Percentiles rank a stretch among this genome's conserved stretches.
Evolutionary conservation across 208 protist genomes (phyloP).

Genomic region (Acanthamoeba healyi): DNA sequence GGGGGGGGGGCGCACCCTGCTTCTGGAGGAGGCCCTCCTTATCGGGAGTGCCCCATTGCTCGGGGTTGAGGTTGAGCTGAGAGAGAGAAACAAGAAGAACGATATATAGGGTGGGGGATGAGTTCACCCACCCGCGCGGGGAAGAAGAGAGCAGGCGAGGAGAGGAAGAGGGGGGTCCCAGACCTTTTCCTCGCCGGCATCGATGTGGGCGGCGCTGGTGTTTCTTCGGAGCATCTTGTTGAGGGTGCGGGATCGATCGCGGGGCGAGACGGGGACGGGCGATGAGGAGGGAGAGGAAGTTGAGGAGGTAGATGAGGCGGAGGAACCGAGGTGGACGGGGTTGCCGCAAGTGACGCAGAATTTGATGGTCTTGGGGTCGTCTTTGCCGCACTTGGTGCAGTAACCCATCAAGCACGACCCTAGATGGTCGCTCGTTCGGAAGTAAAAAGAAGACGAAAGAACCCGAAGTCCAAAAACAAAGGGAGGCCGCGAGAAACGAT

Average conservation of each 20-base stretch:
- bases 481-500: too few relatives aligned
- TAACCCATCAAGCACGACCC: constrained; percentile 41
- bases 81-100: too few relatives aligned
- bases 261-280: not conserved
- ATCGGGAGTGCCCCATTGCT: constrained; percentile 19
- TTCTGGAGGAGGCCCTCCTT: constrained; percentile 53
- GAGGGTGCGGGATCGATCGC: constrained; percentile 1
- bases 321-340: not conserved
- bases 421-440: not conserved
- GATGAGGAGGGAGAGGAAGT: not conserved
- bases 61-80: constrained; percentile 16
- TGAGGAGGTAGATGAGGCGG: not conserved
- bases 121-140: not conserved
- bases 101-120: not conserved
- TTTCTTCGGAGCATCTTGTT: constrained; percentile 43
- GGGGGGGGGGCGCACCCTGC: constrained; percentile 9
- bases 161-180: not conserved
- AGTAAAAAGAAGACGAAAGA: not conserved
- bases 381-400: constrained; percentile 29
- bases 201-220: constrained; percentile 27
- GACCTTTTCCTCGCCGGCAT: constrained; percentile 28
- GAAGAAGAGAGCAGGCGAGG: not conserved
- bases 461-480: too few relatives aligned
- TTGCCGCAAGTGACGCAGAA: constrained; percentile 27
- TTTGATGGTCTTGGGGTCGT: constrained; percentile 16